A percentile compares a stretch with the other conserved stretches of the same genome.
phyloP scores from a whole-genome alignment of 2,329 filamentous ascomycete genomes.

The Sordariomycetes sp. region DNA sequence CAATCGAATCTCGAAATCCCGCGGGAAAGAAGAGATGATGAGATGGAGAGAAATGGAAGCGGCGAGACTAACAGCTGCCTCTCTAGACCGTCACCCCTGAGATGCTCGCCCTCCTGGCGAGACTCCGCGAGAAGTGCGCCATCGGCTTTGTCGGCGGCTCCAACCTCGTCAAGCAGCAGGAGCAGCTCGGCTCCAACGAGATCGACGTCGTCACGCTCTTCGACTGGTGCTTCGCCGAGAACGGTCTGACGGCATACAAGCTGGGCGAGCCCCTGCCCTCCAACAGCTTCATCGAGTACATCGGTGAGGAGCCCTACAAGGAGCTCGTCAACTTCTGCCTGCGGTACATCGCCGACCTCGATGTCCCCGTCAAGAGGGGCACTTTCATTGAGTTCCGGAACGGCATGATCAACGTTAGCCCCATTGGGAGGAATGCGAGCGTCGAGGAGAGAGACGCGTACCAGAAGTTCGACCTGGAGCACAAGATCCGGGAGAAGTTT shows the following conservation, averaged over 20 bases:
- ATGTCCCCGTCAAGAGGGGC: conserved; percentile 70
- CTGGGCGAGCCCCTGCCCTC: conserved; percentile 62
- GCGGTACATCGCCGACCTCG: conserved; percentile 73
- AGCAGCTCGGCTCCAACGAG: conserved; percentile 65
- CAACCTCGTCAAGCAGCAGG: conserved; percentile 87
- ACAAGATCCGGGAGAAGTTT: conserved; percentile 65
- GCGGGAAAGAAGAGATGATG: neutral
- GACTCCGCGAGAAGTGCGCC: conserved; percentile 73
- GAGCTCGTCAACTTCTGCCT: conserved; percentile 62
- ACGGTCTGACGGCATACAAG: conserved; percentile 85
- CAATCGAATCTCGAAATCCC: too few species aligned
- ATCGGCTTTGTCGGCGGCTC: conserved; percentile 91
- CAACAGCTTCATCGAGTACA: conserved; percentile 81
- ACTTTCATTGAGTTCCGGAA: conserved; percentile 84
- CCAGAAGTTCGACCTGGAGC: conserved; percentile 64
- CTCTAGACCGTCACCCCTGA: conserved; percentile 56
- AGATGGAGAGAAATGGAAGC: neutral
- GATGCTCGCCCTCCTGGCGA: conserved; percentile 68
- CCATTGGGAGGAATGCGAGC: conserved; percentile 77
- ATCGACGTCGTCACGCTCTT: conserved; percentile 71
- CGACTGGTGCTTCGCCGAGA: conserved; percentile 96
- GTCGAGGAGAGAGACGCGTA: conserved; percentile 70
- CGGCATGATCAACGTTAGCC: conserved; percentile 80
- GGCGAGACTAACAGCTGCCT: neutral
- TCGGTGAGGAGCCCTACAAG: conserved; percentile 78